Evolutionary conservation across 2,329 filamentous ascomycete genomes (phyloP).

Genomic region (Pseudocercospora eumusae): DNA sequence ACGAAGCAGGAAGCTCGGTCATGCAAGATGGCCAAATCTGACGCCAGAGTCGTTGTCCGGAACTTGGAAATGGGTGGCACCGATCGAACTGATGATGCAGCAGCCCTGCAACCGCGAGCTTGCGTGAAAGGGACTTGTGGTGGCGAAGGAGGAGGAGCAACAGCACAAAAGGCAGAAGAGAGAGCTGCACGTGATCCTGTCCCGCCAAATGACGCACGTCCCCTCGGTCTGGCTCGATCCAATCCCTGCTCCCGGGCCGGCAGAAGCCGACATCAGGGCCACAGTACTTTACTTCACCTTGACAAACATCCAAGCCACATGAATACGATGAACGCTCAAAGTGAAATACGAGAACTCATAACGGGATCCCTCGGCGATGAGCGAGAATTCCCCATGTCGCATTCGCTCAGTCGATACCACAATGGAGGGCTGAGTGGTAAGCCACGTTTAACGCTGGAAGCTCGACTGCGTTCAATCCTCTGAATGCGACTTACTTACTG

Average conservation of each 20-base stretch:
- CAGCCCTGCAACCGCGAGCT: not conserved
- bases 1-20: conserved; percentile 2
- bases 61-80: conserved; percentile 6
- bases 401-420: not conserved
- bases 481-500: too few species aligned
- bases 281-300: not conserved
- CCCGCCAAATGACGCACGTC: too few species aligned
- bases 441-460: too few species aligned
- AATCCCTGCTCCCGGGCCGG: not conserved
- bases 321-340: not conserved
- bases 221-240: not conserved
- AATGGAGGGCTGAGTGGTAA: not conserved
- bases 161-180: not conserved
- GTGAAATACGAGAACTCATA: too few species aligned
- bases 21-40: conserved; percentile 2
- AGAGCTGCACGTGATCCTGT: too few species aligned
- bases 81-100: not conserved
- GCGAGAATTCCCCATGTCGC: not conserved
- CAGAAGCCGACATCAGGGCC: not conserved
- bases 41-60: conserved; percentile 2
- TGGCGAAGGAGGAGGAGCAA: not conserved
- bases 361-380: too few species aligned
- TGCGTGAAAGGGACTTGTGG: not conserved
- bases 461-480: not conserved
- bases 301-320: not conserved